Percentiles rank a stretch among this genome's conserved stretches.
Evolutionary conservation across 176 grass and related monocot species (phyloP).

Genomic region (Triticum turgidum): DNA sequence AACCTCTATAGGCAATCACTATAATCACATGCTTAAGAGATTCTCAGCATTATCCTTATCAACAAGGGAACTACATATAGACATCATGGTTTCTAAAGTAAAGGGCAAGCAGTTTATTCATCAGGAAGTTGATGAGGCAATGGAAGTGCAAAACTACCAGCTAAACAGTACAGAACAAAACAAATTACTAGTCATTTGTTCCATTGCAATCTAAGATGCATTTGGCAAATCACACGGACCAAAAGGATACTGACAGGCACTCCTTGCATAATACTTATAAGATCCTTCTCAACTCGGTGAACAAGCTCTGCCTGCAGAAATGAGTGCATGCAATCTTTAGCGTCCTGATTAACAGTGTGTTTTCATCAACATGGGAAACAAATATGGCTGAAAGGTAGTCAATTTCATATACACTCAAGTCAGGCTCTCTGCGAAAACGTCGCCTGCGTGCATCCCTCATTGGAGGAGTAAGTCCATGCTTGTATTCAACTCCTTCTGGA

Average conservation of each 20-base stretch:
- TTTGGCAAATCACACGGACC: constrained; percentile 14
- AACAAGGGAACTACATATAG: constrained; percentile 4
- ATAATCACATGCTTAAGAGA: not conserved
- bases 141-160: not conserved
- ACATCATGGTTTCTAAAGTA: not conserved
- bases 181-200: not conserved
- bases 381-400: constrained; percentile 1
- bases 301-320: constrained; percentile 70
- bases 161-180: not conserved
- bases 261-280: constrained; percentile 69
- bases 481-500: constrained; percentile 86
- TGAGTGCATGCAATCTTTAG: constrained; percentile 26
- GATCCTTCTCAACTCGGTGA: constrained; percentile 72
- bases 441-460: constrained; percentile 81
- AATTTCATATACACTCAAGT: constrained; percentile 65
- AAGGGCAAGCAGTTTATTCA: not conserved
- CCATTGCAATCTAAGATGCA: constrained; percentile 17
- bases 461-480: constrained; percentile 89
- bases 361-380: constrained; percentile 26
- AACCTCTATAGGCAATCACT: not conserved
- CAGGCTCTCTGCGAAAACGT: constrained; percentile 85
- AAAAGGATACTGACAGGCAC: constrained; percentile 78
- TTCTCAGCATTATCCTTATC: not conserved
- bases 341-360: not conserved
- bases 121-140: constrained; percentile 1